Evolutionary conservation across 1,284 basidiomycete species (phyloP), one percentile per base, ranked within the genome.

Genomic region (Mrakiaceae sp.): DNA sequence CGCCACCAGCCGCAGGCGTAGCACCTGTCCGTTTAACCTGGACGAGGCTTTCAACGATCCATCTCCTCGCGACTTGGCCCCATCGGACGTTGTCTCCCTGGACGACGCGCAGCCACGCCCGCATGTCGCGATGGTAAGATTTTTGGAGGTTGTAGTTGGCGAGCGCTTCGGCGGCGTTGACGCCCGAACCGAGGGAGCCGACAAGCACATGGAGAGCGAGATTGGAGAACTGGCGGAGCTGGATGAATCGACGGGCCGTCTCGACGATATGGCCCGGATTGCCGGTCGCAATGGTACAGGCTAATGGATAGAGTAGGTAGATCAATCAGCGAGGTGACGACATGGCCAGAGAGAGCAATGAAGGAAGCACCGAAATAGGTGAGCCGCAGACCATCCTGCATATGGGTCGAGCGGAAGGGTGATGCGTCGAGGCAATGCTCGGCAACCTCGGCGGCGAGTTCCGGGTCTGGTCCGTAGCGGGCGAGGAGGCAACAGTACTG

Each of bases 401-500:
- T 79, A 48, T 81, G 79, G 50, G 80, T 81, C 47, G 79, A 79
- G 70, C 86, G 82, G 76, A 89, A 93, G 0, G 87, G 83, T 66
- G 86, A 88, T 0, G 90, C 91, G 64, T 83, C 78, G 8, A 86
- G 77, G 51, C 93, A 80, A 71, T 95, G 92, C 10, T 85, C 81
- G 1, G 95, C 79, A 0, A 93, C 81, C 70, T 94, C 90, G 58
- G 87, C 83, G 0, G 87, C 90, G 6, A 83, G 75, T 6, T 86
- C 84, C 5, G 62, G 55, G 69, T 84, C 79, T 67, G 84, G 78
- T 72, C 71, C 43, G 77, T 77, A 27, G 27, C 27, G 27, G 68
- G 90, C 88, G 49, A 93, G 78, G 6, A 88, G 79, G 73, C 95
- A 91, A 63, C 86, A 83, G 73, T 96, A 96, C 90, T 97, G 69